Evolutionary conservation across 1,284 basidiomycete species (phyloP).

Genomic region (Cutaneotrichosporon spelunceum): DNA sequence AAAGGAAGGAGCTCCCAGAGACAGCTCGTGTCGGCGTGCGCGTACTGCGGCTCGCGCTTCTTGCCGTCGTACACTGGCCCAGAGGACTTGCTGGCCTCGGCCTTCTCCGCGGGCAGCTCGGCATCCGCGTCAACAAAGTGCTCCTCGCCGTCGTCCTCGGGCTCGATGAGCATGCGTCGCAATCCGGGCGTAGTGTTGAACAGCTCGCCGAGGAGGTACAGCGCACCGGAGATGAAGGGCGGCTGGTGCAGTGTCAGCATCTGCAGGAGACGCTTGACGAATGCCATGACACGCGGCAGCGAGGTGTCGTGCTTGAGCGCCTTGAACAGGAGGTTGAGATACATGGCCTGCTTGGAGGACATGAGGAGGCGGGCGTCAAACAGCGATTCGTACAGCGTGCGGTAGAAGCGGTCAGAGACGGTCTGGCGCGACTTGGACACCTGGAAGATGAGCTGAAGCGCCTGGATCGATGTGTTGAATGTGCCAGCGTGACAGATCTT

Average conservation of each 20-base stretch:
- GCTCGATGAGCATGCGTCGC: constrained; percentile 61
- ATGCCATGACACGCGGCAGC: constrained; percentile 65
- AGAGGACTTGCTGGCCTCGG: constrained; percentile 20
- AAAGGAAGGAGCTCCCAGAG: constrained; percentile 87
- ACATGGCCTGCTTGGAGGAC: constrained; percentile 95
- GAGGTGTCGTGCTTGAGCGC: constrained; percentile 77
- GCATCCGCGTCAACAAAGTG: constrained; percentile 54
- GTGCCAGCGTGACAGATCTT: constrained; percentile 83
- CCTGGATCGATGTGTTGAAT: constrained; percentile 95
- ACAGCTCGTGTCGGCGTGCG: constrained; percentile 74
- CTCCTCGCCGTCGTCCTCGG: constrained; percentile 56
- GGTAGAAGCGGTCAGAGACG: constrained; percentile 81
- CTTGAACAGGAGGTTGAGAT: constrained; percentile 92
- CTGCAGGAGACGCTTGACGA: constrained; percentile 84
- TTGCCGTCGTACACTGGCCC: constrained; percentile 65
- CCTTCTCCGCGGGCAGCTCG: constrained; percentile 7
- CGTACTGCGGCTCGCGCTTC: constrained; percentile 88
- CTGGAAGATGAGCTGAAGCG: constrained; percentile 86
- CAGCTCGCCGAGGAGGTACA: constrained; percentile 65
- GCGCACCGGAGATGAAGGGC: constrained; percentile 85
- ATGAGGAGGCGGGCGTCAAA: constrained; percentile 75
- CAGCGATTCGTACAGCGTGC: constrained; percentile 83
- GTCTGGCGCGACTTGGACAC: constrained; percentile 58
- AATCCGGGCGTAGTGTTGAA: constrained; percentile 72
- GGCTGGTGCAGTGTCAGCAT: constrained; percentile 71